A percentile compares a stretch with the other conserved stretches of the same genome.
Conservation (phyloP, 768 basidiomycete species). For the Xanthoconium purpureum region DNA sequence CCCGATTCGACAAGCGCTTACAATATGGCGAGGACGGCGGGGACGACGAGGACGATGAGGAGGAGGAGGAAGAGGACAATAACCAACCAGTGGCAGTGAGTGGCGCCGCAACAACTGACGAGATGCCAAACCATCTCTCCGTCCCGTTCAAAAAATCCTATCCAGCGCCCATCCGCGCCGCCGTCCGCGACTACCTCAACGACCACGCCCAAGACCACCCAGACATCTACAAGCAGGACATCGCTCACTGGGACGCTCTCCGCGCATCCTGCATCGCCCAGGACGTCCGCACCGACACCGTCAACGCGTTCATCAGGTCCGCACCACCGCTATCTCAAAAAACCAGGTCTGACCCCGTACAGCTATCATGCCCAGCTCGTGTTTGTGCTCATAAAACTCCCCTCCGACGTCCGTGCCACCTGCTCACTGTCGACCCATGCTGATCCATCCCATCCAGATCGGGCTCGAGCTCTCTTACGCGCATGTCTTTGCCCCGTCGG, state of each 20-base stretch:
- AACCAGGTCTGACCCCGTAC: conserved; percentile 4
- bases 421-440: conserved; percentile 3
- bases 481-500: conserved; percentile 56
- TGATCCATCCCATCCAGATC: conserved; percentile 45
- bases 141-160: conserved; percentile 76
- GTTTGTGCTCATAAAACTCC: conserved; percentile 81
- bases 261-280: conserved; percentile 57
- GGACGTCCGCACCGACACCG: conserved; percentile 50
- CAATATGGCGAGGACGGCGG: neutral
- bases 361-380: conserved; percentile 93
- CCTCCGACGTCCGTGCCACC: conserved; percentile 56
- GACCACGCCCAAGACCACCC: conserved; percentile 71
- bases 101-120: conserved; percentile 10
- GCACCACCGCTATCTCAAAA: conserved; percentile 24
- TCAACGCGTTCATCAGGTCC: conserved; percentile 56
- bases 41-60: neutral
- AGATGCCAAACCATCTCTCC: conserved; percentile 75
- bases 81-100: conserved; percentile 12
- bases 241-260: conserved; percentile 64
- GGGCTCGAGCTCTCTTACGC: conserved; percentile 70
- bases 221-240: conserved; percentile 79
- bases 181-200: conserved; percentile 66
- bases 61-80: neutral
- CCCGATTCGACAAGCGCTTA: neutral
- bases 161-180: conserved; percentile 48